Evolutionary conservation across 768 basidiomycete genomes (phyloP).

Genomic region (Russula lepida): DNA sequence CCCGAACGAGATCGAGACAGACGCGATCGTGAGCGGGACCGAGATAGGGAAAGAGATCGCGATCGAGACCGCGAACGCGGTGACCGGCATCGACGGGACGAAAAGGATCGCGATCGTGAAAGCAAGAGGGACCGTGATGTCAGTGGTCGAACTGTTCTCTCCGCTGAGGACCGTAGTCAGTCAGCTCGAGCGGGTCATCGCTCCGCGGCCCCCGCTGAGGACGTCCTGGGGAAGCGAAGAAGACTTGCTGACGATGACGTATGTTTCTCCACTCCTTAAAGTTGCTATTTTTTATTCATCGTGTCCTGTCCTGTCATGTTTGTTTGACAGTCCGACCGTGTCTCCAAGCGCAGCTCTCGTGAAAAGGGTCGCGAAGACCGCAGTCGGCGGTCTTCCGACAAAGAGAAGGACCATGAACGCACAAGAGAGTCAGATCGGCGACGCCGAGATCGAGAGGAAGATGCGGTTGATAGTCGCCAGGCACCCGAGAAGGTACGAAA

Average conservation of each 20-base stretch:
- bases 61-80: conserved; percentile 23
- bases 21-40: conserved; percentile 24
- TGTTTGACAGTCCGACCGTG: conserved; percentile 51
- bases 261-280: conserved; percentile 25
- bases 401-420: conserved; percentile 55
- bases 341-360: conserved; percentile 72
- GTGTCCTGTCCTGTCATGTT: not conserved
- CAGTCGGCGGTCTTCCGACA: conserved; percentile 54
- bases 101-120: conserved; percentile 54
- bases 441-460: conserved; percentile 53
- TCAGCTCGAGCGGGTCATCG: conserved; percentile 57
- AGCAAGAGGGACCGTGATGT: conserved; percentile 53
- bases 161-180: conserved; percentile 45
- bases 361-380: conserved; percentile 73
- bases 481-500: conserved; percentile 49
- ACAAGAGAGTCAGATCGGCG: conserved; percentile 61
- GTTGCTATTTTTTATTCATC: not conserved
- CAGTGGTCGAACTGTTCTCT: conserved; percentile 30
- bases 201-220: conserved; percentile 42
- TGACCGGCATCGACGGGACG: conserved; percentile 28
- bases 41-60: conserved; percentile 25
- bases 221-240: conserved; percentile 64
- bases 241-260: conserved; percentile 69
- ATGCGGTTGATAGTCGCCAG: conserved; percentile 38
- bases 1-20: conserved; percentile 25